A percentile compares a stretch with the other conserved stretches of the same genome.
phyloP scores from a whole-genome alignment of 78 protist genomes.

The Thecamonas trahens region DNA sequence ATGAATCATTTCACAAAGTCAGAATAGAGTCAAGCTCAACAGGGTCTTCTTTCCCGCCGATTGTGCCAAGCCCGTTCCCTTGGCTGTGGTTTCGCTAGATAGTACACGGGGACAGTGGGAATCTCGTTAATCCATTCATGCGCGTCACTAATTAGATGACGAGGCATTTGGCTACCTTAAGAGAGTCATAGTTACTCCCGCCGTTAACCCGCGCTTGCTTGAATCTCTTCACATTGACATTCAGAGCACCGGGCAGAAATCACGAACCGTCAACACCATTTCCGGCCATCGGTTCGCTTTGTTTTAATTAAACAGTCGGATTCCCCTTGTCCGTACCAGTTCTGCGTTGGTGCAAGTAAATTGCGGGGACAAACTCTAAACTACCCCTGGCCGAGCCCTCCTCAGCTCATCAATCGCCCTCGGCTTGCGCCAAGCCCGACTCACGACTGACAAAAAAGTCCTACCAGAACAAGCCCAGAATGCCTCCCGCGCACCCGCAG shows the following conservation, averaged over 20 bases:
- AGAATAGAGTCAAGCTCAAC: slow-evolving; percentile 90
- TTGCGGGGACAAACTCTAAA: not conserved
- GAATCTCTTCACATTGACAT: slow-evolving; percentile 88
- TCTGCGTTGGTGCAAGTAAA: slow-evolving; percentile 29
- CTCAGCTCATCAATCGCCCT: not conserved
- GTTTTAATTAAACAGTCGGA: slow-evolving; percentile 83
- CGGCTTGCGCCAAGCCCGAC: too few species aligned
- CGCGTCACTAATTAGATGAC: slow-evolving; percentile 89
- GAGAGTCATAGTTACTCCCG: slow-evolving; percentile 96
- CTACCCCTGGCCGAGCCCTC: too few species aligned
- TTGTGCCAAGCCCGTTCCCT: slow-evolving; percentile 85
- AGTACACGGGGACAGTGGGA: slow-evolving; percentile 93
- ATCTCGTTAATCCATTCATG: slow-evolving; percentile 91
- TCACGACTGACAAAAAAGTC: not conserved
- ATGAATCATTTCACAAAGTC: slow-evolving; percentile 56
- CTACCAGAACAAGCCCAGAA: not conserved
- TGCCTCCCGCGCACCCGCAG: too few species aligned
- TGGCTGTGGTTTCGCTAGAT: slow-evolving; percentile 87
- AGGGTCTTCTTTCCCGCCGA: slow-evolving; percentile 92
- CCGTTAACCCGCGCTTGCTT: slow-evolving; percentile 94
- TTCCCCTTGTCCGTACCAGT: slow-evolving; percentile 68
- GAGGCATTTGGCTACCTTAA: slow-evolving; percentile 92
- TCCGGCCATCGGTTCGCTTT: slow-evolving; percentile 61
- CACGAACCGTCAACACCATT: slow-evolving; percentile 67
- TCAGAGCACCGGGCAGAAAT: slow-evolving; percentile 92